Percentiles rank a stretch among this genome's conserved stretches.
These are phyloP conservation scores for Microsporum canis DNA, from an alignment of 2,329 filamentous ascomycete genomes.

Conservation along the genomic window DNA sequence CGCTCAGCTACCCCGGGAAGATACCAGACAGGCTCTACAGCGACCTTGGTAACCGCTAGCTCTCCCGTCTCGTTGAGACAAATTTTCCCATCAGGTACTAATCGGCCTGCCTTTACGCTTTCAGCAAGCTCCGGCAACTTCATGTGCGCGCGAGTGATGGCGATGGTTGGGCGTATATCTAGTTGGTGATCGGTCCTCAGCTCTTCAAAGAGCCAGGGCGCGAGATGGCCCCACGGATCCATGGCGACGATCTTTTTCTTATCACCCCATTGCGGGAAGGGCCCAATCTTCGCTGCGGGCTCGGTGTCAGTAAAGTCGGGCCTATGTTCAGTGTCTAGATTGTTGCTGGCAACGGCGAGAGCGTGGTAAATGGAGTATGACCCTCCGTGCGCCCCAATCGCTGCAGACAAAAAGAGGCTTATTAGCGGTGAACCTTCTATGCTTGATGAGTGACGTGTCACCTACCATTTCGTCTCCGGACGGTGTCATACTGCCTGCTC, in stretches of 20 bases:
- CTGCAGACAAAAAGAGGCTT: conserved; percentile 25
- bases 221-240: conserved; percentile 85
- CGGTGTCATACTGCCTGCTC: conserved; percentile 61
- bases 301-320: conserved; percentile 76
- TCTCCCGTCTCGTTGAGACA: conserved; percentile 79
- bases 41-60: conserved; percentile 88
- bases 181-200: conserved; percentile 66
- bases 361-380: conserved; percentile 96
- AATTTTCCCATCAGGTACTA: conserved; percentile 75
- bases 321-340: conserved; percentile 71
- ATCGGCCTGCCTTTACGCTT: conserved; percentile 65
- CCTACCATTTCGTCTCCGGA: conserved; percentile 69
- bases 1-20: conserved; percentile 77
- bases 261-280: conserved; percentile 81
- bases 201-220: conserved; percentile 72
- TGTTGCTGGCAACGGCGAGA: conserved; percentile 79
- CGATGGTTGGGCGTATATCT: conserved; percentile 78
- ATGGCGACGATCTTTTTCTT: conserved; percentile 93
- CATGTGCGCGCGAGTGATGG: conserved; percentile 88
- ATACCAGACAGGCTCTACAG: conserved; percentile 90
- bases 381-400: conserved; percentile 65
- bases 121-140: conserved; percentile 90
- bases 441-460: conserved; percentile 10
- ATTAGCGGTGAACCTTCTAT: neutral
- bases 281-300: conserved; percentile 78